These are phyloP conservation scores for Clarireedia monteithiana DNA, from an alignment of 2,329 filamentous ascomycete genomes.

Conservation along the genomic window DNA sequence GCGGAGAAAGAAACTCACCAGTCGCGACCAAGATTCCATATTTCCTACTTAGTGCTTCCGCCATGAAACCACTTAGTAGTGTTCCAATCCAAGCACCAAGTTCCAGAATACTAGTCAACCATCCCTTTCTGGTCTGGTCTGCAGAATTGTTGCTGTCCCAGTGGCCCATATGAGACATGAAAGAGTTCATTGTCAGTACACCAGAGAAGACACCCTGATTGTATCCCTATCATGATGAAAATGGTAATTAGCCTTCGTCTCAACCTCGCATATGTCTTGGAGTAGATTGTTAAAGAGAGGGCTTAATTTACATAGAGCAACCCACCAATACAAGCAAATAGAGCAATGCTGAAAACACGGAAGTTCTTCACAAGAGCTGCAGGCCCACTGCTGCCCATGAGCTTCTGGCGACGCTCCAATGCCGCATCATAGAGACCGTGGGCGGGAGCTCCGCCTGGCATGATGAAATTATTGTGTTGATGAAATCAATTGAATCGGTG, in stretches of 20 bases:
- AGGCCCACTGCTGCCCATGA: conserved; percentile 46
- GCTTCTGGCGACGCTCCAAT: conserved; percentile 41
- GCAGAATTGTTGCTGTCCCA: conserved; percentile 40
- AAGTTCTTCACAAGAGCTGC: conserved; percentile 50
- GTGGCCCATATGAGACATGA: conserved; percentile 46
- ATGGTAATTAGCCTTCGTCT: neutral
- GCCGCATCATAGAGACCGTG: conserved; percentile 42
- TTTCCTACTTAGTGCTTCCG: conserved; percentile 61
- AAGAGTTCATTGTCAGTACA: conserved; percentile 50
- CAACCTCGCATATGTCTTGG: too few relatives aligned
- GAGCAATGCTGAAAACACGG: conserved; percentile 51
- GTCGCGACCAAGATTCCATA: conserved; percentile 60
- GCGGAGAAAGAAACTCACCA: conserved; percentile 20
- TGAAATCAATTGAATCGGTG: too few relatives aligned
- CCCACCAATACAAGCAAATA: conserved; percentile 56
- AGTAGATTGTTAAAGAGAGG: neutral
- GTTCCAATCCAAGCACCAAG: conserved; percentile 72
- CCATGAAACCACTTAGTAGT: conserved; percentile 62
- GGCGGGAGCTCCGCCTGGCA: conserved; percentile 2
- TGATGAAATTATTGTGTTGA: neutral
- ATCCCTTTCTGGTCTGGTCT: conserved; percentile 49
- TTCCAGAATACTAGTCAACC: conserved; percentile 62
- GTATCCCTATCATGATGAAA: conserved; percentile 39
- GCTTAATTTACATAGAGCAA: conserved; percentile 35
- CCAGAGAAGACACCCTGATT: conserved; percentile 74